Conservation (phyloP, 1,139 yeast species). For the Debaryomycetaceae sp. region DNA sequence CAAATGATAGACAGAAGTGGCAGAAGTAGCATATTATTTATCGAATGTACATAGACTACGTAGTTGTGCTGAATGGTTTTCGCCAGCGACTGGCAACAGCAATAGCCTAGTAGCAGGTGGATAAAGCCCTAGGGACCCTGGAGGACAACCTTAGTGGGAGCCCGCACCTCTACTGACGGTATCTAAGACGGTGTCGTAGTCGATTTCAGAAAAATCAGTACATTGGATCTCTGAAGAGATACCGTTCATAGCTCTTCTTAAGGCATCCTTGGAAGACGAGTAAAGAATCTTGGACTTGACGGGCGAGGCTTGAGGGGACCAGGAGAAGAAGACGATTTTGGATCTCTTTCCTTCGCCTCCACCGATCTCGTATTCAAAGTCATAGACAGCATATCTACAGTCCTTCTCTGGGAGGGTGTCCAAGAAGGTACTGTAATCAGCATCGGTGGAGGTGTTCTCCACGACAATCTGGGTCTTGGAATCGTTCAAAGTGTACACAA, state of each 20-base stretch:
- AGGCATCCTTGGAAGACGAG: conserved; percentile 96
- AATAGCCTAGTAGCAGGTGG: background rate
- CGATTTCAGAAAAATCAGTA: conserved; percentile 95
- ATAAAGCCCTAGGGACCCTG: background rate
- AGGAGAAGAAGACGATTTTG: conserved; percentile 87
- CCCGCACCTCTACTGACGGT: conserved; percentile 80
- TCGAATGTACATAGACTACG: background rate
- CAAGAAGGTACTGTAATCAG: conserved; percentile 78
- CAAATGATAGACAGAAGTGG: background rate
- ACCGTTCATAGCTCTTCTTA: conserved; percentile 96
- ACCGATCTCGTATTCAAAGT: conserved; percentile 88
- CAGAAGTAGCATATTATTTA: background rate
- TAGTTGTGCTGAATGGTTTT: background rate
- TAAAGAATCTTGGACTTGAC: conserved; percentile 95
- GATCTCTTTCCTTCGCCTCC: conserved; percentile 94
- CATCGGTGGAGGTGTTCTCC: conserved; percentile 71
- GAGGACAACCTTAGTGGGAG: conserved; percentile 23
- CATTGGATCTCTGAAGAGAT: conserved; percentile 94
- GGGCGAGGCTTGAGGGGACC: conserved; percentile 98
- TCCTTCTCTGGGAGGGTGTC: conserved; percentile 91
- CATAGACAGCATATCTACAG: conserved; percentile 95
- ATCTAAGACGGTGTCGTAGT: conserved; percentile 88
- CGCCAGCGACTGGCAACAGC: background rate
- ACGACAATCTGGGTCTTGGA: conserved; percentile 88
- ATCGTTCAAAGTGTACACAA: conserved; percentile 77